A percentile compares a stretch with the other conserved stretches of the same genome.
Evolutionary conservation across 768 basidiomycete genomes (phyloP).

Genomic region (Tylopilus cervinicoccineus): DNA sequence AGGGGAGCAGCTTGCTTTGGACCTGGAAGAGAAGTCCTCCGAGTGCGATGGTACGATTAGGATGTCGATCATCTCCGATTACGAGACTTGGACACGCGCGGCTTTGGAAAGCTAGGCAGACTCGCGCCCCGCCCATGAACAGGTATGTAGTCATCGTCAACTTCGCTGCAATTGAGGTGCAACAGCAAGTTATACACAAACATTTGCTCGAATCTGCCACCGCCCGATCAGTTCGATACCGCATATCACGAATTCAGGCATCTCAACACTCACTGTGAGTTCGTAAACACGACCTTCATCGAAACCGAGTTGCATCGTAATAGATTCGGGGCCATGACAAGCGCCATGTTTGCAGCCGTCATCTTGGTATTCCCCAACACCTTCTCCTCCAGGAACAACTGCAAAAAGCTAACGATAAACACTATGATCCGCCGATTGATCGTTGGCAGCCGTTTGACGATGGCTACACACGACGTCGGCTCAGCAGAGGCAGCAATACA

Average conservation of each 20-base stretch:
- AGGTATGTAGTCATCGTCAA: constrained; percentile 78
- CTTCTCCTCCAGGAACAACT: constrained; percentile 79
- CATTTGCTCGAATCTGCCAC: constrained; percentile 73
- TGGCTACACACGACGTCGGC: constrained; percentile 63
- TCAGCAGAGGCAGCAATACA: constrained; percentile 70
- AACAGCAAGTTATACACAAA: constrained; percentile 84
- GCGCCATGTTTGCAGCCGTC: constrained; percentile 83
- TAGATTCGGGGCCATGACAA: constrained; percentile 92
- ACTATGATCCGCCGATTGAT: constrained; percentile 83
- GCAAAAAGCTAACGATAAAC: constrained; percentile 88
- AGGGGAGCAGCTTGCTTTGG: not conserved
- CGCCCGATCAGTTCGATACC: constrained; percentile 6
- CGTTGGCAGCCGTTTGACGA: constrained; percentile 76
- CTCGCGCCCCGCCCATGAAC: constrained; percentile 76
- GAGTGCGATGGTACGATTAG: not conserved
- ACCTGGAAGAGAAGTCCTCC: not conserved
- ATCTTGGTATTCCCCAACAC: constrained; percentile 77
- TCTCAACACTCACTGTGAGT: constrained; percentile 71
- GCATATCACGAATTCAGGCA: constrained; percentile 1
- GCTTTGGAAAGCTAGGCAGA: constrained; percentile 38
- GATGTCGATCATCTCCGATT: constrained; percentile 38
- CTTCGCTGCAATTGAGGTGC: constrained; percentile 68
- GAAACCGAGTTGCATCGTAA: constrained; percentile 82
- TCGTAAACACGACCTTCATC: constrained; percentile 88
- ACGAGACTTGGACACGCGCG: constrained; percentile 54